Evolutionary conservation across 768 basidiomycete species (phyloP), one percentile per base, ranked within the genome.

Genomic region (Auricularia heimuer): DNA sequence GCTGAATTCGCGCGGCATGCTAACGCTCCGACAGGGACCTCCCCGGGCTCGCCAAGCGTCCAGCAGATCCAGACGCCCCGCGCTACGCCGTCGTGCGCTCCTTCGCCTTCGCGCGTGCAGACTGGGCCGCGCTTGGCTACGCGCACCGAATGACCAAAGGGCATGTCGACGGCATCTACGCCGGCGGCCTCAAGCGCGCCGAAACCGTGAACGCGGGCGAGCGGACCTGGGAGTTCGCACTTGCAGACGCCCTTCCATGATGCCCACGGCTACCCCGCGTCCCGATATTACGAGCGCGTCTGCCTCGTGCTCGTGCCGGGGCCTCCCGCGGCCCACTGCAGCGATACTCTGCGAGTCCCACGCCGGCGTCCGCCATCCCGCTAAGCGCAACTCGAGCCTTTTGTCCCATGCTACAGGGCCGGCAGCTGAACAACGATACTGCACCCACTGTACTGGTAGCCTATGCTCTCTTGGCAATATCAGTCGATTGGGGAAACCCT

Each of bases 91-190:
- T 89, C 11, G 73, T 93, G 18, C 83, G 91, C 35, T 95, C 93
- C 0, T 98, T 95, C 74, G 78, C 74, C 18, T 98, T 98, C 72
- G 77, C 85, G 51, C 79, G 90, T 51, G 73, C 73, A 10, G 67
- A 77, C 0, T 98, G 93, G 85, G 83, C 82, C 4, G 56, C 24
- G 29, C 29, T 29, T 61, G 93, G 92, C 1, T 98, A 98, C 70
- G 88, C 88, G 69, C 96, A 98, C 73, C 79, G 92, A n/a, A 89
- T 96, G 86, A 97, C 96, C 3, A 89, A 94, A 71, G 95, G 95
- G 4, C 77, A 71, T 67, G 76, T 92, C 83, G 77, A 80, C 83
- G 73, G 90, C 74, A 82, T 71, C 87, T 84, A 35, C 82, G 77
- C 47, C 84, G 82, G 34, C 87, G 74, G 77, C 90, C 84, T 12